phyloP scores from a whole-genome alignment of 441 rosid species.

The Breynia disticha region DNA sequence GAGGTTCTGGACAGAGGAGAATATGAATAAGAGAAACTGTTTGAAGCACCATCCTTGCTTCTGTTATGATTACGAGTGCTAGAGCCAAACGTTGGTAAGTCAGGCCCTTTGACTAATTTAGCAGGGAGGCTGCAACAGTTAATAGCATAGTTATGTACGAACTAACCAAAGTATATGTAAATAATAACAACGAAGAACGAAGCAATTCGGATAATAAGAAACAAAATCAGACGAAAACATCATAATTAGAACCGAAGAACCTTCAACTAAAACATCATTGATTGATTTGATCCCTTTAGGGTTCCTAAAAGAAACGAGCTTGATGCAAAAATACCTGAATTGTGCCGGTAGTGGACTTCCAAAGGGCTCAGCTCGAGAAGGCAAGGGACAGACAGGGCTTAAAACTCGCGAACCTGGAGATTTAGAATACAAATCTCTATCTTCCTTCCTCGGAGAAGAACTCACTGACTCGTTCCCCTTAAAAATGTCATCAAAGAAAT shows the following conservation, averaged over 20 bases:
- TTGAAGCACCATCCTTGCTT: constrained; percentile 30
- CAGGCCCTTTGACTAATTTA: constrained; percentile 42
- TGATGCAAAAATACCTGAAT: constrained; percentile 47
- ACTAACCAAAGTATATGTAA: too few relatives aligned
- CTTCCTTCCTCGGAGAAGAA: constrained; percentile 43
- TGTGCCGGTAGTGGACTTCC: constrained; percentile 41
- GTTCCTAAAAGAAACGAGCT: too few relatives aligned
- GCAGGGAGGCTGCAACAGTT: constrained; percentile 41
- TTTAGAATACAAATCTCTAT: constrained; percentile 30
- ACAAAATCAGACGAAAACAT: too few relatives aligned
- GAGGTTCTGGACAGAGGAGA: constrained; percentile 47
- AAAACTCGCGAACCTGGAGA: constrained; percentile 44
- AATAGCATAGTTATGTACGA: too few relatives aligned
- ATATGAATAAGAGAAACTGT: constrained; percentile 19
- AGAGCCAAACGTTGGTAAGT: constrained; percentile 56
- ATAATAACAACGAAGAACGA: too few relatives aligned
- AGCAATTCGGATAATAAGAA: too few relatives aligned
- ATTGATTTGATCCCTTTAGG: too few relatives aligned
- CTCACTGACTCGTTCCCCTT: constrained; percentile 35
- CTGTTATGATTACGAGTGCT: constrained; percentile 23
- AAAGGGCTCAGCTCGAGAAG: constrained; percentile 42
- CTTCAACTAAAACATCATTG: too few relatives aligned
- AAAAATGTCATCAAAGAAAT: constrained; percentile 79
- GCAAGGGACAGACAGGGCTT: constrained; percentile 50
- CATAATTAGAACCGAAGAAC: too few relatives aligned